Percentiles rank a stretch among this genome's conserved stretches.
Conservation (phyloP, 1,139 yeast species). For the Candida pseudoviswanathii region DNA sequence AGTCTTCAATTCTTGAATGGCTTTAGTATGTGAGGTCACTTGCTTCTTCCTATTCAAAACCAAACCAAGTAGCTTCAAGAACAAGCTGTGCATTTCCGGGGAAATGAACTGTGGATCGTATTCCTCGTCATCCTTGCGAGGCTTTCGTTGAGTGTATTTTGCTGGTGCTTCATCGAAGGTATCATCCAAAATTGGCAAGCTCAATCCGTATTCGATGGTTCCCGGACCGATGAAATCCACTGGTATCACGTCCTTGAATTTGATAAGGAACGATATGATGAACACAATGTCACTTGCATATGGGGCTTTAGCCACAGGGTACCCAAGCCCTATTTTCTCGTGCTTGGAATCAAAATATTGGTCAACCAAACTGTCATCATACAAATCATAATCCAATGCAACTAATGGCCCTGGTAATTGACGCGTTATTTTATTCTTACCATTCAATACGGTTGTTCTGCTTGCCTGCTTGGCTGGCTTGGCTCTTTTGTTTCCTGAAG, state of each 20-base stretch:
- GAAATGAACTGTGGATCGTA: slow-evolving; percentile 24
- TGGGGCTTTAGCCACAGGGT: slow-evolving; percentile 30
- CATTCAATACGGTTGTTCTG: slow-evolving; percentile 37
- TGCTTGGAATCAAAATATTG: slow-evolving; percentile 22
- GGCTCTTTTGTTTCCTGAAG: not conserved
- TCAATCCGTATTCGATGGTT: slow-evolving; percentile 53
- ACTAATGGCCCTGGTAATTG: slow-evolving; percentile 46
- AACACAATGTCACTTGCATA: slow-evolving; percentile 49
- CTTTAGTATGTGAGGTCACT: slow-evolving; percentile 31
- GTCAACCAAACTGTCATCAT: slow-evolving; percentile 35
- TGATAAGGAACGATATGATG: slow-evolving; percentile 45
- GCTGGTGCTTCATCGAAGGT: not conserved
- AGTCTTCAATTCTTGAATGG: slow-evolving; percentile 45
- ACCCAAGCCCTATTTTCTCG: slow-evolving; percentile 36
- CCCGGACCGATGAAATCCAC: slow-evolving; percentile 38
- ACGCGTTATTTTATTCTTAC: slow-evolving; percentile 32
- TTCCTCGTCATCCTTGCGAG: slow-evolving; percentile 14
- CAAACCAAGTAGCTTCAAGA: slow-evolving; percentile 37
- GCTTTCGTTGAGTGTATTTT: slow-evolving; percentile 4
- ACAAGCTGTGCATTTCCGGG: slow-evolving; percentile 37
- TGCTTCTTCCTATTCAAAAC: slow-evolving; percentile 45
- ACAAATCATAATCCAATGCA: slow-evolving; percentile 37
- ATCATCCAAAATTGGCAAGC: slow-evolving; percentile 28
- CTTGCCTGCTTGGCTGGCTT: slow-evolving; percentile 16
- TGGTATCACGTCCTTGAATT: slow-evolving; percentile 40